Evolutionary conservation across 257 asterid genomes (phyloP).

Genomic region (Echites panduratus): DNA sequence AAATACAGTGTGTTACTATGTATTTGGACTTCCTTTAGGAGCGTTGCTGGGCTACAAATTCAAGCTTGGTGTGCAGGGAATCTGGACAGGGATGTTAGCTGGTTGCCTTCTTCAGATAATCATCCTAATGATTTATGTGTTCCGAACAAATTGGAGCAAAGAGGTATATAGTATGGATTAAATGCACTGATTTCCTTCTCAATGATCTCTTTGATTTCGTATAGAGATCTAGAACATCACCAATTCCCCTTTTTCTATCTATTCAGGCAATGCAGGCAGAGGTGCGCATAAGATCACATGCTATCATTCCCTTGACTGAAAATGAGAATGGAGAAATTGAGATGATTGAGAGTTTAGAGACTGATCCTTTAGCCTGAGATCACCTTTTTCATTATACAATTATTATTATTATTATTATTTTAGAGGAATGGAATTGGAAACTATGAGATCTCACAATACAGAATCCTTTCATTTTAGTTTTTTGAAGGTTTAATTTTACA

Average conservation of each 20-base stretch:
- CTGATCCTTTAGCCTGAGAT: neutral
- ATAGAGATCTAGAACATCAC: no score
- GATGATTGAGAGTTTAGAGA: neutral
- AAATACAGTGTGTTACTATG: slow-evolving; percentile 51
- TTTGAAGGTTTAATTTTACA: no score
- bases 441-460: no score
- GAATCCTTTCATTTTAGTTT: no score
- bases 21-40: slow-evolving; percentile 75
- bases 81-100: slow-evolving; percentile 74
- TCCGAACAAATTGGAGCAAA: slow-evolving; percentile 51
- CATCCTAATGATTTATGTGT: slow-evolving; percentile 28
- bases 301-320: slow-evolving; percentile 24
- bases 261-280: slow-evolving; percentile 55
- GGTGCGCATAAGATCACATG: slow-evolving; percentile 38
- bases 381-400: no score
- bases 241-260: no score
- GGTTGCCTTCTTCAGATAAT: slow-evolving; percentile 68
- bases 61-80: slow-evolving; percentile 59
- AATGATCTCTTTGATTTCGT: no score
- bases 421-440: no score
- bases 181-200: no score
- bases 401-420: no score
- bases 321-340: slow-evolving; percentile 24
- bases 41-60: slow-evolving; percentile 68
- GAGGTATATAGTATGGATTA: slow-evolving; percentile 37